These are phyloP conservation scores for Penicillium sumatraense DNA, from an alignment of 2,329 filamentous ascomycete species.

Conservation along the genomic window DNA sequence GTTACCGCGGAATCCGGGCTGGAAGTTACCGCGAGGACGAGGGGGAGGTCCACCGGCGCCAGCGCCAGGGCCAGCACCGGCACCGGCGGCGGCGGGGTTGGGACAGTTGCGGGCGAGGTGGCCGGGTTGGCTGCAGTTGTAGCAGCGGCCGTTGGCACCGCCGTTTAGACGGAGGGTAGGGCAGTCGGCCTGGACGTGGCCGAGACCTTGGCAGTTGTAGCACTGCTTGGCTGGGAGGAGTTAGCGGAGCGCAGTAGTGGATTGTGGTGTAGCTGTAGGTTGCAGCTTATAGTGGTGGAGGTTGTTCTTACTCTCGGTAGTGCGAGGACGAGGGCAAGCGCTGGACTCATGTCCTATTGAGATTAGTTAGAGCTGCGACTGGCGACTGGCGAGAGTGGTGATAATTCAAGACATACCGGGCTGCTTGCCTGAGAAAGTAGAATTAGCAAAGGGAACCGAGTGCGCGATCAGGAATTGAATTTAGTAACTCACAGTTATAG, in stretches of 20 bases:
- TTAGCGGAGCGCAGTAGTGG: constrained; percentile 19
- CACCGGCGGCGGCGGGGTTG: constrained; percentile 55
- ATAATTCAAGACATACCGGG: constrained; percentile 43
- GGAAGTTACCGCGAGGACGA: constrained; percentile 68
- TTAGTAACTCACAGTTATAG: constrained; percentile 83
- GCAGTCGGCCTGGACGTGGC: constrained; percentile 98
- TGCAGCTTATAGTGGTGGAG: background rate
- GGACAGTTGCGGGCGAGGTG: constrained; percentile 87
- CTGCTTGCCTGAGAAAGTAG: constrained; percentile 45
- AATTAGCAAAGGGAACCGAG: background rate
- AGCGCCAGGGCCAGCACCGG: constrained; percentile 56
- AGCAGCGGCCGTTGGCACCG: constrained; percentile 82
- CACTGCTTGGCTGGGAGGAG: constrained; percentile 82
- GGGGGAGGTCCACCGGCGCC: constrained; percentile 56
- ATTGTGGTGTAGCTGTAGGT: background rate
- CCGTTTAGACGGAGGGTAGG: constrained; percentile 91
- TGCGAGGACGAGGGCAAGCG: constrained; percentile 93
- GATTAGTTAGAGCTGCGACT: constrained; percentile 28
- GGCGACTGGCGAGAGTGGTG: constrained; percentile 12
- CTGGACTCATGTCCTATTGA: constrained; percentile 87
- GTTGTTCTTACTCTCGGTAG: constrained; percentile 77
- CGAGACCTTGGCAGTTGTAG: constrained; percentile 98
- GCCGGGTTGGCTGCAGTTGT: constrained; percentile 91
- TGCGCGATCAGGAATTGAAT: constrained; percentile 13
- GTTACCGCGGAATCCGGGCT: constrained; percentile 70